A percentile compares a stretch with the other conserved stretches of the same genome.
These are phyloP conservation scores for Trichoderma sp. DNA, from an alignment of 2,329 filamentous ascomycete genomes.

Conservation along the genomic window DNA sequence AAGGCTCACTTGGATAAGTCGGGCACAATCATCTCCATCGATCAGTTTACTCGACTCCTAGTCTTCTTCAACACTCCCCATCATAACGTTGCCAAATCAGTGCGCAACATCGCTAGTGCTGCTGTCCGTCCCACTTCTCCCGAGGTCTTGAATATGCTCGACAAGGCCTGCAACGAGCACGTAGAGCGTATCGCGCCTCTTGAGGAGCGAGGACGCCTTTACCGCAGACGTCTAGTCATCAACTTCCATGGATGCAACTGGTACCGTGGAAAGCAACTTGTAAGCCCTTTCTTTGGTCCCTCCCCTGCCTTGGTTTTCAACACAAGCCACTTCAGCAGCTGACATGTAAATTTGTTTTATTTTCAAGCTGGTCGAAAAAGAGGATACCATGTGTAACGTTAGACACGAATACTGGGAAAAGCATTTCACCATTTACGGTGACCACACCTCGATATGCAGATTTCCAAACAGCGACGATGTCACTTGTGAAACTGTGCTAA, in stretches of 20 bases:
- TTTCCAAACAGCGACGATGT: background rate
- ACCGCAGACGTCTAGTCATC: constrained; percentile 14
- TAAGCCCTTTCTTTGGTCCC: background rate
- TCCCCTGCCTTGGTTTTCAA: background rate
- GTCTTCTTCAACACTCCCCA: constrained; percentile 29
- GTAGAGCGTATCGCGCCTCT: constrained; percentile 1
- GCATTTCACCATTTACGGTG: constrained; percentile 19
- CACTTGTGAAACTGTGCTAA: constrained; percentile 15
- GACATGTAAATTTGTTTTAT: background rate
- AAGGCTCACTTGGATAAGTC: constrained; percentile 10
- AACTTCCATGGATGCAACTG: constrained; percentile 22
- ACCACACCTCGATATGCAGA: constrained; percentile 26
- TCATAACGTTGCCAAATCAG: constrained; percentile 14
- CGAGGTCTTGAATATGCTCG: constrained; percentile 14
- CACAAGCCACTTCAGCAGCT: background rate
- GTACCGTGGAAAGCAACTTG: constrained; percentile 15
- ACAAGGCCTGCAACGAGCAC: constrained; percentile 18
- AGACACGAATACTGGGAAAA: constrained; percentile 22
- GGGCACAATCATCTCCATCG: background rate
- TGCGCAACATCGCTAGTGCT: constrained; percentile 14
- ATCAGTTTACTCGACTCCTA: constrained; percentile 11
- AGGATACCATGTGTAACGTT: background rate
- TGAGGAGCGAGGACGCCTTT: constrained; percentile 13
- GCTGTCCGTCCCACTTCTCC: constrained; percentile 1
- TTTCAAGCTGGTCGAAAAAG: constrained; percentile 21